Conservation (phyloP, 495 filamentous ascomycete genomes). For the Paragyromitra xinjiangensis region DNA sequence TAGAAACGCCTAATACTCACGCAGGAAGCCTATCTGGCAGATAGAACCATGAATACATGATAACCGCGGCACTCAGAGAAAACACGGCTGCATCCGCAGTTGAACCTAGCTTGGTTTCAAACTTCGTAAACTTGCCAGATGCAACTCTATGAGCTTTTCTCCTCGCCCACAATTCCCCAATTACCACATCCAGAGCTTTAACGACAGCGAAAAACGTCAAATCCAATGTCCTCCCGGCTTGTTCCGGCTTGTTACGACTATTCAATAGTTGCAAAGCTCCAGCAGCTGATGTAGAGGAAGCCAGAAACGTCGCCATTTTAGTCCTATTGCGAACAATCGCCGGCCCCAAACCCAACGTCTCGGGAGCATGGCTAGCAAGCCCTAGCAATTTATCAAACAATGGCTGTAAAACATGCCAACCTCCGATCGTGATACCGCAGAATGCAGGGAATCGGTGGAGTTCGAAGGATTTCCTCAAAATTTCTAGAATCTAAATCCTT, state of each 20-base stretch:
- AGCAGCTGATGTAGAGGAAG: conserved; percentile 50
- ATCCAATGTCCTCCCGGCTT: conserved; percentile 83
- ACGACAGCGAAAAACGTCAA: conserved; percentile 80
- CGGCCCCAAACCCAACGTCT: conserved; percentile 26
- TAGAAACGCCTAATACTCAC: conserved; percentile 39
- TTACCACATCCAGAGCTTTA: conserved; percentile 76
- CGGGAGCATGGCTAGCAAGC: conserved; percentile 14
- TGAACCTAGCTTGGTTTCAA: conserved; percentile 64
- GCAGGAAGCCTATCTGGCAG: conserved; percentile 53
- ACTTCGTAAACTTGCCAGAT: conserved; percentile 63
- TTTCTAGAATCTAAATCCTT: conserved; percentile 50
- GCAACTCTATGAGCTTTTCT: conserved; percentile 59
- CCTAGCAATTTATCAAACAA: conserved; percentile 49
- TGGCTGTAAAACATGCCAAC: conserved; percentile 74
- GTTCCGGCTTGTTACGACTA: conserved; percentile 57
- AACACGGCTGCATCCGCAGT: conserved; percentile 77
- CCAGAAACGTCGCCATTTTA: conserved; percentile 51
- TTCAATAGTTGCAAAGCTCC: conserved; percentile 51
- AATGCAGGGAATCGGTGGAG: conserved; percentile 79
- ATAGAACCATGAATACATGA: conserved; percentile 69
- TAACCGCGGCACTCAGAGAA: conserved; percentile 74
- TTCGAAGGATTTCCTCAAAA: conserved; percentile 60
- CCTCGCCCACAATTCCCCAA: conserved; percentile 72
- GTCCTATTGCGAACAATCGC: conserved; percentile 16
- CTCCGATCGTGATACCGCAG: conserved; percentile 78